These are phyloP conservation scores for Beauveria rudraprayagi DNA, from an alignment of 2,329 filamentous ascomycete species.

Conservation along the genomic window DNA sequence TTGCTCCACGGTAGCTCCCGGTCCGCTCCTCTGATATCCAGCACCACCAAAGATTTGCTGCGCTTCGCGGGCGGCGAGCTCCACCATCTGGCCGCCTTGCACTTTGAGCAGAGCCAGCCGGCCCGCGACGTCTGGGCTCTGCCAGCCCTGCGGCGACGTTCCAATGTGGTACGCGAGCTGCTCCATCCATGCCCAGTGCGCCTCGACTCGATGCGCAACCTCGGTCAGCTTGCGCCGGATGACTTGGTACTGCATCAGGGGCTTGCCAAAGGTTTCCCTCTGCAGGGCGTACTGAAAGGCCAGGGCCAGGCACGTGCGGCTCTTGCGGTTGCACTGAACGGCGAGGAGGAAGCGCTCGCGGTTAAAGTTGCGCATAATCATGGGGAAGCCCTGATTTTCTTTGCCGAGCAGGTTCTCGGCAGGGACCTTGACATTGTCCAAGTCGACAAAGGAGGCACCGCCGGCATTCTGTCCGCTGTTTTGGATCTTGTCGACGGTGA, in stretches of 20 bases:
- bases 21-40: slow-evolving; percentile 41
- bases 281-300: slow-evolving; percentile 43
- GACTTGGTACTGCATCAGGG: slow-evolving; percentile 49
- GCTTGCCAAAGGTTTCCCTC: slow-evolving; percentile 50
- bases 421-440: slow-evolving; percentile 49
- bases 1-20: slow-evolving; percentile 42
- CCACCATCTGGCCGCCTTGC: slow-evolving; percentile 39
- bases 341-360: slow-evolving; percentile 52
- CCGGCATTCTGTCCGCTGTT: slow-evolving; percentile 62
- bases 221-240: slow-evolving; percentile 54
- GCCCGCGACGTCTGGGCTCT: slow-evolving; percentile 26
- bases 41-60: slow-evolving; percentile 47
- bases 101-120: slow-evolving; percentile 34
- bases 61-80: slow-evolving; percentile 42
- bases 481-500: slow-evolving; percentile 45
- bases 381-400: slow-evolving; percentile 47
- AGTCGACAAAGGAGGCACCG: slow-evolving; percentile 47
- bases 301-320: slow-evolving; percentile 46
- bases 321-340: slow-evolving; percentile 47
- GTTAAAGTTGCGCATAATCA: slow-evolving; percentile 55
- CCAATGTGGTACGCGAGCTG: slow-evolving; percentile 50
- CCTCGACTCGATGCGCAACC: slow-evolving; percentile 51
- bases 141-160: slow-evolving; percentile 16
- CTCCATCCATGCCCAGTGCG: slow-evolving; percentile 53
- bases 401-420: slow-evolving; percentile 43